A percentile compares a stretch with the other conserved stretches of the same genome.
phyloP scores from a whole-genome alignment of 495 filamentous ascomycete genomes.

The Baudoinia panamericana region DNA sequence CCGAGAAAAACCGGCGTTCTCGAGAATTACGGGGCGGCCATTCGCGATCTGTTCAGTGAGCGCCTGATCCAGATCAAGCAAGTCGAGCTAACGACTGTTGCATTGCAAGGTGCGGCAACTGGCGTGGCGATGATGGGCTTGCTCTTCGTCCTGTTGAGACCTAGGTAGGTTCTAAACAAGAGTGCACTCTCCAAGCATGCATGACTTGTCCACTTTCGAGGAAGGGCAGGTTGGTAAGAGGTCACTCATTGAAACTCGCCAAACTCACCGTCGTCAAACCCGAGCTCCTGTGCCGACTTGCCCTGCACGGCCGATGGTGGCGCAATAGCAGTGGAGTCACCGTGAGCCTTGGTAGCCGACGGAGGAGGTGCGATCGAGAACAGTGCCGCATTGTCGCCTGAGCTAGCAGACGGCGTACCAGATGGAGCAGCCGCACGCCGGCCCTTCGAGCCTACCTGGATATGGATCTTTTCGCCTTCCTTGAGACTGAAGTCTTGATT shows the following conservation, averaged over 20 bases:
- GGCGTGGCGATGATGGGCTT: constrained; percentile 52
- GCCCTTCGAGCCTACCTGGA: constrained; percentile 46
- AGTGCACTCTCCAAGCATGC: background rate
- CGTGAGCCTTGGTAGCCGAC: constrained; percentile 35
- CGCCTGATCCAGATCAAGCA: constrained; percentile 52
- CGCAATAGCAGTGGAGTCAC: constrained; percentile 36
- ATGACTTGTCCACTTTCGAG: too few species aligned
- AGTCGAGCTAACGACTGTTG: constrained; percentile 58
- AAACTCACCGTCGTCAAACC: constrained; percentile 41
- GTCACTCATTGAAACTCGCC: constrained; percentile 40
- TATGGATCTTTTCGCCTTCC: constrained; percentile 72
- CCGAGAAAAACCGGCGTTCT: background rate
- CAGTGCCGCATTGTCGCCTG: constrained; percentile 23
- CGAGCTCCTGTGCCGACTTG: constrained; percentile 30
- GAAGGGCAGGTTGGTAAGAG: too few species aligned
- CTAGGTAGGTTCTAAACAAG: constrained; percentile 24
- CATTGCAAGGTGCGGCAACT: constrained; percentile 57
- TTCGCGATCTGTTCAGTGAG: constrained; percentile 55
- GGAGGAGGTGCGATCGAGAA: constrained; percentile 39
- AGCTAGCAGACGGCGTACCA: background rate
- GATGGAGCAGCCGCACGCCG: constrained; percentile 16
- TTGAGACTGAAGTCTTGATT: constrained; percentile 68
- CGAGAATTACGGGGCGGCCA: constrained; percentile 7
- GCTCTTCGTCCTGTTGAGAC: constrained; percentile 45
- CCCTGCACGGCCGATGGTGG: constrained; percentile 37